A percentile compares a stretch with the other conserved stretches of the same genome.
These are phyloP conservation scores for Mycena vitilis DNA, from an alignment of 768 basidiomycete species.

Conservation along the genomic window DNA sequence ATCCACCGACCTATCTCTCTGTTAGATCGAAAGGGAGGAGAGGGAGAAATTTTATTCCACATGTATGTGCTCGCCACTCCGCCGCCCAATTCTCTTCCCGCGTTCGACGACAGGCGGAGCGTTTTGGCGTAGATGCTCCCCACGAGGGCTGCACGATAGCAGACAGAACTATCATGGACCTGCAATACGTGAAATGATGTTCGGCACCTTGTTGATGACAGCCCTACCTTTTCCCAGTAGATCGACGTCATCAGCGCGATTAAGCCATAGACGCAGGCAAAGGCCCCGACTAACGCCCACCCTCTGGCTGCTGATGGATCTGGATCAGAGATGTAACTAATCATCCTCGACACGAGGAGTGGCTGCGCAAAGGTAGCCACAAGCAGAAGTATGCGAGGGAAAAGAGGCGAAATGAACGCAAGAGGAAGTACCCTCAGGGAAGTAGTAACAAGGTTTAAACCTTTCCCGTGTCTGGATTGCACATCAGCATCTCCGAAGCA, in stretches of 20 bases:
- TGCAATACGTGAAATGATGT: not conserved
- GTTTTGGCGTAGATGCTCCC: slow-evolving; percentile 29
- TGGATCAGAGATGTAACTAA: slow-evolving; percentile 8
- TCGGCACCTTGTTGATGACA: not conserved
- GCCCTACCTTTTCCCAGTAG: slow-evolving; percentile 23
- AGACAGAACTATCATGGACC: slow-evolving; percentile 20
- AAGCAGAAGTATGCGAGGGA: slow-evolving; percentile 22
- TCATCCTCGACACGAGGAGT: slow-evolving; percentile 23
- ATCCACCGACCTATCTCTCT: slow-evolving; percentile 24
- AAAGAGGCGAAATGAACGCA: slow-evolving; percentile 16
- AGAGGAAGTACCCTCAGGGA: slow-evolving; percentile 20
- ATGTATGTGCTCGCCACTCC: slow-evolving; percentile 33
- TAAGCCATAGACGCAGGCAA: slow-evolving; percentile 18
- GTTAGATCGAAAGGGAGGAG: not conserved
- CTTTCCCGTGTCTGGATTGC: not conserved
- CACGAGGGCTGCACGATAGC: slow-evolving; percentile 15
- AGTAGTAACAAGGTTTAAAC: slow-evolving; percentile 3
- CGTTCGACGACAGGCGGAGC: slow-evolving; percentile 10
- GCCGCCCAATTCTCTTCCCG: slow-evolving; percentile 17
- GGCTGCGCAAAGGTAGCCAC: slow-evolving; percentile 19
- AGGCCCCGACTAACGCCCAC: slow-evolving; percentile 26
- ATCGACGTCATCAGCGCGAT: slow-evolving; percentile 23
- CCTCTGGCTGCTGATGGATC: not conserved
- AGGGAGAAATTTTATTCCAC: not conserved
- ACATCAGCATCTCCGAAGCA: not conserved